Percentiles rank a stretch among this genome's conserved stretches.
Conservation (phyloP, 441 rosid species). For the Biscutella auriculata region DNA sequence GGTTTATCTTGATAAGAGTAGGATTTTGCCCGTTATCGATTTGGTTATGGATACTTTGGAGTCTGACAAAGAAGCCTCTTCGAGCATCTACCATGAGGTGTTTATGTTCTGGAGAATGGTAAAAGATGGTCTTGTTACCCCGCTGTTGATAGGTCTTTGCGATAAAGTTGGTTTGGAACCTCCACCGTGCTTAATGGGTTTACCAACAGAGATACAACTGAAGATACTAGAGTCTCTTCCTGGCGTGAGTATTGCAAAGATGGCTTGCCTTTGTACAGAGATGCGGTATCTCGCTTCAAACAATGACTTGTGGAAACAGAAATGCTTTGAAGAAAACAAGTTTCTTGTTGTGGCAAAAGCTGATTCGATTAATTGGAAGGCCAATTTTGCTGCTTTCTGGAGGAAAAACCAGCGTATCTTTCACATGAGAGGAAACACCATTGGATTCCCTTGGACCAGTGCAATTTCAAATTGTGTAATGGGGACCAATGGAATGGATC, state of each 20-base stretch:
- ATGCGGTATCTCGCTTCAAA: slow-evolving; percentile 38
- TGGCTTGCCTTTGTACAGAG: slow-evolving; percentile 44
- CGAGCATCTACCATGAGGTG: slow-evolving; percentile 18
- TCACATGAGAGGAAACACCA: background rate
- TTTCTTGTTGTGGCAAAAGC: background rate
- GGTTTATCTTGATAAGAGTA: slow-evolving; percentile 31
- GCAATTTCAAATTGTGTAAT: too few species aligned
- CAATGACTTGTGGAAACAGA: slow-evolving; percentile 57
- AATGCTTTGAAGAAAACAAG: slow-evolving; percentile 33
- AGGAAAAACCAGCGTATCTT: slow-evolving; percentile 10
- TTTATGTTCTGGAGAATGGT: slow-evolving; percentile 64
- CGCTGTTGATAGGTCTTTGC: slow-evolving; percentile 46
- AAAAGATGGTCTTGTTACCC: slow-evolving; percentile 56
- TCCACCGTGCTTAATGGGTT: slow-evolving; percentile 45
- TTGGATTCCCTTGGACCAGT: too few species aligned
- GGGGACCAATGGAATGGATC: too few species aligned
- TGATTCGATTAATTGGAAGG: slow-evolving; percentile 31
- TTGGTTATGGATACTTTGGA: slow-evolving; percentile 15
- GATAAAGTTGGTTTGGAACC: slow-evolving; percentile 34
- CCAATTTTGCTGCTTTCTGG: slow-evolving; percentile 24
- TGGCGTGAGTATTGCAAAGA: slow-evolving; percentile 36
- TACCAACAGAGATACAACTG: slow-evolving; percentile 53
- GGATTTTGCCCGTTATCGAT: slow-evolving; percentile 33
- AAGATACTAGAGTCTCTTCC: slow-evolving; percentile 48
- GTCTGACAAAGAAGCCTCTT: slow-evolving; percentile 13